Base-by-base conservation (phyloP, 208 protist genomes). In the Entamoeba invadens region DNA sequence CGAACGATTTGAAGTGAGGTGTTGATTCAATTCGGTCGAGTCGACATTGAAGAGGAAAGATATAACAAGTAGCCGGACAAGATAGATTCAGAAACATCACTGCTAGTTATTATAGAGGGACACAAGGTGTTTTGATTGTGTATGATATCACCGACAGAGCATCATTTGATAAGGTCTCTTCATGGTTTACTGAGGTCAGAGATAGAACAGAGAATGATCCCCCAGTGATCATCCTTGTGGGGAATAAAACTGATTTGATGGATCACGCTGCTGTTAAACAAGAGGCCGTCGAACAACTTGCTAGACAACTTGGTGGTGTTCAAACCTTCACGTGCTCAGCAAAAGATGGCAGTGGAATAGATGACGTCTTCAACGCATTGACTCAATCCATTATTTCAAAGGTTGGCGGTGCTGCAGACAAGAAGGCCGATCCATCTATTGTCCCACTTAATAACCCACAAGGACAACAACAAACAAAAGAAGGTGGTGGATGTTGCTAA, bases 191-290 rank as follows among this genome's bases (percentile, higher is more conserved):
- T 25, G 95, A 96, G 44, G 18, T 96, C 3, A 18, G 57, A 42
- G 21, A 72, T 21, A 5, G 94, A 18, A 50, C 94, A 57, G 94
- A 95, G n/a, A 92, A 92, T 38, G 25, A 31, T 25, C 38, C 95
- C 10, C 93, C 94, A 0, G 44, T 45, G 14, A 93, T 96, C 38
- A 92, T 96, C 6, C 45, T 96, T 8, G 94, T 95, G 35, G 95
- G 95, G 35, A 96, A 96, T 50, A 96, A 96, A 92, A 91, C 45
- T 46, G 95, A 96, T 95, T 94, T 96, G 5, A 47, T 38, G 46
- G 44, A 72, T 3, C 57, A 77, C 38, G 57, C 57, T n/a, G 57
- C 57, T 77, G 57, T 77, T 77, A 77, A 77, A 2, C 57, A 77
- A 77, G 57, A 77, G 38, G 57, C 57, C 38, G 57, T 77, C 38